Base-by-base conservation (phyloP, 495 filamentous ascomycete genomes). In the Darksidea phi region DNA sequence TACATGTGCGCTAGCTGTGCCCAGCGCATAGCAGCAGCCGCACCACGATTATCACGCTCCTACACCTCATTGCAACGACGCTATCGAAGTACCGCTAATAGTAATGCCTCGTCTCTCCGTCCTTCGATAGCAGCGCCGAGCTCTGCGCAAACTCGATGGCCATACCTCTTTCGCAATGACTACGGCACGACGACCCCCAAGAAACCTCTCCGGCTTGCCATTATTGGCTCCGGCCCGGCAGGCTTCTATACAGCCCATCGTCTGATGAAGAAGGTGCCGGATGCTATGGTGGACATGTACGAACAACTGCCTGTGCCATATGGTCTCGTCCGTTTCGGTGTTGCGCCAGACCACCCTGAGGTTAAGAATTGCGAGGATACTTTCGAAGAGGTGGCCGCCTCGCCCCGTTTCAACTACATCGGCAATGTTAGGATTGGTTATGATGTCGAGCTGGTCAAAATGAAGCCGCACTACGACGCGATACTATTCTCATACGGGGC, bases 281-380 rank as follows among this genome's bases (percentile, higher is more conserved):
- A 86, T 72, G 84, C 88, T 7, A 77, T 86, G 42, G 84, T 98
- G 2, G 92, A 96, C 72, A 97, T 97, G 95, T 98, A 95, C 72
- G 94, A 98, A 74, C 84, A 88, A 21, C 75, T 97, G 8, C 95
- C 94, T 0, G 91, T 93, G 8, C 94, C 94, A 6, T 98, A 89
- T 72, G 94, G 94, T 1, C 79, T 98, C 49, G 90, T 93, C 15
- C 79, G 94, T 50, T 97, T 91, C 70, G 94, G 94, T 13, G 94
- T 98, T 49, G 95, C 94, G 11, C 94, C 94, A 7, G 94, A 98
- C 71, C 94, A 98, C 73, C 92, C 94, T 13, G 92, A 97, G 76
- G 94, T 97, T 42, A 98, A 98, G 91, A 96, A 96, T 70, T 97
- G 93, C 72, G 84, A 95, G 72, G 89, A 93, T 0, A 96, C 90